phyloP scores from a whole-genome alignment of 73 alveolate genomes.

The Tetrahymena malaccensis region DNA sequence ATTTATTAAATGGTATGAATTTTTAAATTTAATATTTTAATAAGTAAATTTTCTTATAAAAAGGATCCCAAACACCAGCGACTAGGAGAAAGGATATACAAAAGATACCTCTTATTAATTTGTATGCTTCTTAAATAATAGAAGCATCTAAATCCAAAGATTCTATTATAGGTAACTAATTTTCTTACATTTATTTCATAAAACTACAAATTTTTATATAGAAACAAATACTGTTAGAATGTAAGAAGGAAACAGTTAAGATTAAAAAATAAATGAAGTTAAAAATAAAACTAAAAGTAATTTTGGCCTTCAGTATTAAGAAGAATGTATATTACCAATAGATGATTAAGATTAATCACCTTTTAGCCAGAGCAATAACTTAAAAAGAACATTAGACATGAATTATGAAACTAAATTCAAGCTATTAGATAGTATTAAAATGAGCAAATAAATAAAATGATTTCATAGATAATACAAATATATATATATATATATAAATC shows the following conservation, averaged over 20 bases:
- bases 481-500: too few species aligned
- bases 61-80: neutral
- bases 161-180: neutral
- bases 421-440: neutral
- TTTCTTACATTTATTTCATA: too few species aligned
- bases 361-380: neutral
- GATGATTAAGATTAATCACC: neutral
- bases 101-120: neutral
- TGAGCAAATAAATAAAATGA: neutral
- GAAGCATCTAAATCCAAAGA: neutral
- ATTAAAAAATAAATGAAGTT: neutral
- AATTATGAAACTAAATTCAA: neutral
- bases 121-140: neutral
- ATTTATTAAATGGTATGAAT: neutral
- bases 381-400: neutral
- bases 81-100: too few species aligned
- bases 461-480: too few species aligned
- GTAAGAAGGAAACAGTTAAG: neutral
- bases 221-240: neutral
- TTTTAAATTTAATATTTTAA: too few species aligned
- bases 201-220: too few species aligned
- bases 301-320: neutral
- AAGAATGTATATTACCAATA: neutral
- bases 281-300: neutral
- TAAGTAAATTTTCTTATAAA: too few species aligned